Percentiles rank a stretch among this genome's conserved stretches.
These are phyloP conservation scores for Microcos paniculata DNA, from an alignment of 345 rosid genomes.

Conservation along the genomic window DNA sequence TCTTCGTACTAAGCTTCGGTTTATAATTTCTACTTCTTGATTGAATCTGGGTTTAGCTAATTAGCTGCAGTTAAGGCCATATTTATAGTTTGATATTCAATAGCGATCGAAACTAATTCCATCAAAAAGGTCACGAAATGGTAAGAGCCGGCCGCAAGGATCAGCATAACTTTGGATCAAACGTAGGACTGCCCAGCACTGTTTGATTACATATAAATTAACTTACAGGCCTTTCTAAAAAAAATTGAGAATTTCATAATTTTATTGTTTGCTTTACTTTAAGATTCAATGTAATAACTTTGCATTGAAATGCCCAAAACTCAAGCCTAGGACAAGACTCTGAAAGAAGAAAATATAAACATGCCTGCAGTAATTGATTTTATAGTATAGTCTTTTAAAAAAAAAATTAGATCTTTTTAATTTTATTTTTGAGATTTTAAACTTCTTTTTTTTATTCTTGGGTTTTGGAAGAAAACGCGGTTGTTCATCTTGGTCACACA, in stretches of 20 bases:
- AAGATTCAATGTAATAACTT: too few species aligned
- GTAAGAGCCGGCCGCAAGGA: background rate
- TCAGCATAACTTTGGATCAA: background rate
- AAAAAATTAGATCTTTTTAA: too few species aligned
- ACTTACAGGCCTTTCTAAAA: background rate
- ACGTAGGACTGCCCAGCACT: background rate
- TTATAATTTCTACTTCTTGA: background rate
- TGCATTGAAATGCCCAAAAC: too few species aligned
- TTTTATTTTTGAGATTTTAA: too few species aligned
- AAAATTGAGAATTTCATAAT: background rate
- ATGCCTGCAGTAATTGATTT: too few species aligned
- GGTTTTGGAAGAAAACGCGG: too few species aligned
- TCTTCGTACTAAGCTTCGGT: background rate
- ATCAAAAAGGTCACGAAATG: background rate
- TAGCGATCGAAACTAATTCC: background rate
- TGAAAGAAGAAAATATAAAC: too few species aligned
- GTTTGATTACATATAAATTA: background rate
- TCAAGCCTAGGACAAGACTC: too few species aligned
- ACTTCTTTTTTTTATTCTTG: too few species aligned
- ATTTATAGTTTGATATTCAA: constrained; percentile 3
- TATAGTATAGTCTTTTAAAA: too few species aligned
- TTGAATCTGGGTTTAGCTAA: background rate
- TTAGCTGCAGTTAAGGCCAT: background rate
- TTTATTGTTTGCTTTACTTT: too few species aligned
- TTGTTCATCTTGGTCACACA: too few species aligned